A percentile compares a stretch with the other conserved stretches of the same genome.
Evolutionary conservation across 2,329 filamentous ascomycete species (phyloP).

Genomic region (Sclerotinia minor): DNA sequence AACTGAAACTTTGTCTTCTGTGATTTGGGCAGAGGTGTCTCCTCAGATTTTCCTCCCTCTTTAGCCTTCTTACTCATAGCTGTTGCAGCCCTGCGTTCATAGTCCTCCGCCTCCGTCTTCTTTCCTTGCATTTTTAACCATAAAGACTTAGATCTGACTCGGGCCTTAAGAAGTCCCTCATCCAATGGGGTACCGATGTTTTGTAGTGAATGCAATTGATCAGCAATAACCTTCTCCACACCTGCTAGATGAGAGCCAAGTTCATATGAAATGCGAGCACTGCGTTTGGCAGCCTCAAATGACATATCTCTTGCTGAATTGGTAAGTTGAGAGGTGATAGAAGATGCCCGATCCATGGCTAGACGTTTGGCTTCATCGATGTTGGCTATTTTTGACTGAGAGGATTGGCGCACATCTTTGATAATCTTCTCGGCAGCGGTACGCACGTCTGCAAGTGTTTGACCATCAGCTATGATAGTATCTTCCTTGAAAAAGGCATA

Average conservation of each 20-base stretch:
- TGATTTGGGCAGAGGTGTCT: background rate
- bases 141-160: constrained; percentile 56
- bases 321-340: constrained; percentile 30
- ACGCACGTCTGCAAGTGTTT: constrained; percentile 30
- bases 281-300: constrained; percentile 37
- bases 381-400: constrained; percentile 30
- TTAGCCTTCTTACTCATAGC: constrained; percentile 28
- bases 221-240: constrained; percentile 42
- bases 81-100: constrained; percentile 50
- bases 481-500: constrained; percentile 34
- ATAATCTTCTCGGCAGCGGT: constrained; percentile 31
- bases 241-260: constrained; percentile 36
- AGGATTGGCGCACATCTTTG: constrained; percentile 31
- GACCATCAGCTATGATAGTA: constrained; percentile 27
- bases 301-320: constrained; percentile 34
- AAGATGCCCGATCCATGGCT: constrained; percentile 33
- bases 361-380: constrained; percentile 33
- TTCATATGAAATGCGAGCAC: constrained; percentile 38
- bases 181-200: constrained; percentile 47
- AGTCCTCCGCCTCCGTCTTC: constrained; percentile 49
- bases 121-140: constrained; percentile 58
- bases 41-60: background rate
- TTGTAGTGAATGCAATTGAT: constrained; percentile 42
- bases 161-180: constrained; percentile 52
- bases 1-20: background rate